Conservation (phyloP, 2,329 filamentous ascomycete genomes). For the Clarireedia paspali region DNA sequence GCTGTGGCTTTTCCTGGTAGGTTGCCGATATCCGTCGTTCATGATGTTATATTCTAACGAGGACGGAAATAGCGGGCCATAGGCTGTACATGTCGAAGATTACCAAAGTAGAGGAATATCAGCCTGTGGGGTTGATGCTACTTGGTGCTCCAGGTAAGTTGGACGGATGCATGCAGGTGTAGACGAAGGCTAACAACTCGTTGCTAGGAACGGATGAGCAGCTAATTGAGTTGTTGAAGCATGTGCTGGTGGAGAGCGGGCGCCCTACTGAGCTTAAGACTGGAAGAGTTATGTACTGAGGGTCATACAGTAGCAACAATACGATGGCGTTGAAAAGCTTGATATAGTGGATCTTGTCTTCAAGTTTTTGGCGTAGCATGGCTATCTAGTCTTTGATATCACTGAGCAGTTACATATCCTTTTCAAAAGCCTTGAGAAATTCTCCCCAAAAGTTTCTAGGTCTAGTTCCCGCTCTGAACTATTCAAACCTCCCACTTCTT, state of each 20-base stretch:
- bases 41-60: neutral
- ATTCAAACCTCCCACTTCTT: neutral
- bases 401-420: too few species aligned
- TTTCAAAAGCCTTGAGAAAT: too few species aligned
- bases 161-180: neutral
- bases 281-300: neutral
- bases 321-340: neutral
- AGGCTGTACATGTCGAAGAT: conserved; percentile 12
- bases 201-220: conserved; percentile 8
- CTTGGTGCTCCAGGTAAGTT: conserved; percentile 14
- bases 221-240: conserved; percentile 2
- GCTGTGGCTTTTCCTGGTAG: conserved; percentile 18
- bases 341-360: too few species aligned
- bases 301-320: neutral
- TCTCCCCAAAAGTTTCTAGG: too few species aligned
- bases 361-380: too few species aligned
- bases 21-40: neutral
- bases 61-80: conserved; percentile 13
- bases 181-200: neutral
- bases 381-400: too few species aligned
- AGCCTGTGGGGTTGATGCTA: conserved; percentile 17
- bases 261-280: neutral
- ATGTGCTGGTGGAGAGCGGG: neutral
- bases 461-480: too few species aligned
- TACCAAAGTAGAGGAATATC: conserved; percentile 6